These are phyloP conservation scores for Tilletiopsis washingtonensis DNA, from an alignment of 1,284 basidiomycete genomes.

Conservation along the genomic window DNA sequence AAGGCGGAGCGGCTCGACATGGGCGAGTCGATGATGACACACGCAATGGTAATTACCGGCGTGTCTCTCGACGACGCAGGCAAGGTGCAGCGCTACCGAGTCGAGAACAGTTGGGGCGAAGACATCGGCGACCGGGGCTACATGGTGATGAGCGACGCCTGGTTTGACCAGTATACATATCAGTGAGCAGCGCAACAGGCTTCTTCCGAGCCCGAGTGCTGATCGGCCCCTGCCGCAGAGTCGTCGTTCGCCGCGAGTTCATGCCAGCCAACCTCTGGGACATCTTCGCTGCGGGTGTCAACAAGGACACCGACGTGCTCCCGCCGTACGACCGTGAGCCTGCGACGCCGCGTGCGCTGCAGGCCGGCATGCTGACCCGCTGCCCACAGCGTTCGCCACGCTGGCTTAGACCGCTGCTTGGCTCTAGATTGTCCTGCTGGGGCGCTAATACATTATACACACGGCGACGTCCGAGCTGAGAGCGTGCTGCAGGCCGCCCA, in stretches of 20 bases:
- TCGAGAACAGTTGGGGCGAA: constrained; percentile 86
- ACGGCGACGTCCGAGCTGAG: too few species aligned
- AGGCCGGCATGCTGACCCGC: too few species aligned
- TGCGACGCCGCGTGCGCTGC: too few species aligned
- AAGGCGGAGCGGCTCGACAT: constrained; percentile 78
- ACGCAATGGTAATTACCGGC: constrained; percentile 56
- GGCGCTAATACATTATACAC: too few species aligned
- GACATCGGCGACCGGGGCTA: constrained; percentile 77
- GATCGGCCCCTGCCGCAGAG: too few species aligned
- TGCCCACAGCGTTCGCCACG: too few species aligned
- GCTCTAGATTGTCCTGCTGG: too few species aligned
- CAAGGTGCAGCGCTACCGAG: constrained; percentile 75
- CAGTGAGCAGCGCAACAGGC: too few species aligned
- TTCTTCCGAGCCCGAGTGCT: too few species aligned
- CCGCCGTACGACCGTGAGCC: constrained; percentile 26
- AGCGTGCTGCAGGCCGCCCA: too few species aligned
- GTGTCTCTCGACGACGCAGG: constrained; percentile 51
- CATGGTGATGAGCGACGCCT: constrained; percentile 65
- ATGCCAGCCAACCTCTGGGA: constrained; percentile 23
- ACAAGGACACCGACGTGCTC: constrained; percentile 48
- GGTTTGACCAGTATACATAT: constrained; percentile 70
- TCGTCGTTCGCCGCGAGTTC: constrained; percentile 28
- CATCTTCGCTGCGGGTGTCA: constrained; percentile 21
- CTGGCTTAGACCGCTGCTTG: too few species aligned
- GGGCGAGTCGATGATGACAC: constrained; percentile 79